Conservation (phyloP, 2,329 filamentous ascomycete species). For the Xylaria multiplex region DNA sequence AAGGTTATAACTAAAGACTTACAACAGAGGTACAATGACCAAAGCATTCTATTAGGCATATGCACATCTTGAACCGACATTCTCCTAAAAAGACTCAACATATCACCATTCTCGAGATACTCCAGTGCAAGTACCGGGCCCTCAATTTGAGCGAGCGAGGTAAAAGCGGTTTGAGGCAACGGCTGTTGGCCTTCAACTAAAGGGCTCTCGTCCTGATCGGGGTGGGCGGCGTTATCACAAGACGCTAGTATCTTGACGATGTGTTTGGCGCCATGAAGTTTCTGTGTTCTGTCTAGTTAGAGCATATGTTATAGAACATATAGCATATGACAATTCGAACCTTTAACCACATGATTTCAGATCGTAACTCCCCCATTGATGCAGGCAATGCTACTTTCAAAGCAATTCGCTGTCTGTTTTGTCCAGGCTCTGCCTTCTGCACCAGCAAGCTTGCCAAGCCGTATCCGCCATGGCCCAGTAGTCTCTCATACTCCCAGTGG, state of each 20-base stretch:
- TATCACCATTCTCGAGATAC: slow-evolving; percentile 24
- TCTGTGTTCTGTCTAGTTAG: not conserved
- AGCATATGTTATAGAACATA: not conserved
- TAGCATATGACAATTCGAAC: not conserved
- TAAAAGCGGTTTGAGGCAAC: slow-evolving; percentile 12
- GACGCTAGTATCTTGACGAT: slow-evolving; percentile 20
- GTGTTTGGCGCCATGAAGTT: slow-evolving; percentile 19
- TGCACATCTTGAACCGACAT: not conserved
- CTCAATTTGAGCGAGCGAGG: slow-evolving; percentile 7
- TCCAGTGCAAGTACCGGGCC: slow-evolving; percentile 23
- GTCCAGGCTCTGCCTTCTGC: not conserved
- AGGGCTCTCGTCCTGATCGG: not conserved
- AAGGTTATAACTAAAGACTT: not conserved
- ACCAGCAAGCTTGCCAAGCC: slow-evolving; percentile 16
- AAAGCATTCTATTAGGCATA: slow-evolving; percentile 24
- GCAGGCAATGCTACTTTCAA: slow-evolving; percentile 3
- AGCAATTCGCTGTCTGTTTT: slow-evolving; percentile 9
- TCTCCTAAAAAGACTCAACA: not conserved
- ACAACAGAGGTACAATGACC: slow-evolving; percentile 27
- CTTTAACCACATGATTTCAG: slow-evolving; percentile 22
- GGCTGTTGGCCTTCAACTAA: not conserved
- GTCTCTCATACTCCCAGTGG: slow-evolving; percentile 23
- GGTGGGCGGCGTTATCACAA: not conserved
- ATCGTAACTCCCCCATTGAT: not conserved
- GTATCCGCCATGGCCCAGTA: slow-evolving; percentile 12